Percentiles rank a stretch among this genome's conserved stretches.
phyloP scores from a whole-genome alignment of 2,329 filamentous ascomycete genomes.

The Fusarium kyushuense region DNA sequence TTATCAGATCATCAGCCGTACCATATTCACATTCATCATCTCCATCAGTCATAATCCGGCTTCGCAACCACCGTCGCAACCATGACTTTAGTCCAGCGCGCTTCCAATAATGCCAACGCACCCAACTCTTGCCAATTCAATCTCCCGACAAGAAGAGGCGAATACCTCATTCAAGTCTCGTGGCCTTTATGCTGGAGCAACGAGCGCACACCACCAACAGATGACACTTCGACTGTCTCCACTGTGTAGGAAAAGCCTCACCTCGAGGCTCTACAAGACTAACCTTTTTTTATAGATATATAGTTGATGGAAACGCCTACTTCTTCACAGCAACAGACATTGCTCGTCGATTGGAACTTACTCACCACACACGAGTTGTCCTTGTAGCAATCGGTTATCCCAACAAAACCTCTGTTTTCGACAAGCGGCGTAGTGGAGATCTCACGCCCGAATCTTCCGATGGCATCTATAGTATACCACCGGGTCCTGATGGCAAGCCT shows the following conservation, averaged over 20 bases:
- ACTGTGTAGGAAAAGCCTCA: slow-evolving; percentile 45
- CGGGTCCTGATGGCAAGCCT: slow-evolving; percentile 40
- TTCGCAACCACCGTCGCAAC: not conserved
- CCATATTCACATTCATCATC: slow-evolving; percentile 2
- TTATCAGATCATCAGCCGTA: slow-evolving; percentile 33
- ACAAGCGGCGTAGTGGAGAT: slow-evolving; percentile 47
- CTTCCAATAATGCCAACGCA: slow-evolving; percentile 14
- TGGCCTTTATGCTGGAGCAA: slow-evolving; percentile 48
- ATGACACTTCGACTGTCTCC: slow-evolving; percentile 32
- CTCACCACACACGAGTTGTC: slow-evolving; percentile 43
- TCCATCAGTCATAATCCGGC: not conserved
- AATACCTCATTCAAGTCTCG: slow-evolving; percentile 48
- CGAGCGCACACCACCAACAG: slow-evolving; percentile 31
- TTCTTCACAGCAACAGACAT: slow-evolving; percentile 52
- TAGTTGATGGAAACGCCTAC: slow-evolving; percentile 53
- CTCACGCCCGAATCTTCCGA: slow-evolving; percentile 47
- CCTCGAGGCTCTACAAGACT: not conserved
- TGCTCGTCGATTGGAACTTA: slow-evolving; percentile 43
- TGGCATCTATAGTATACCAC: slow-evolving; percentile 35
- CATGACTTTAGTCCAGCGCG: slow-evolving; percentile 21
- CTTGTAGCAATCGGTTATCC: slow-evolving; percentile 53
- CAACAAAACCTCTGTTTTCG: slow-evolving; percentile 44
- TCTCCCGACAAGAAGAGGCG: slow-evolving; percentile 34
- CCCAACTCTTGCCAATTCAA: slow-evolving; percentile 40
- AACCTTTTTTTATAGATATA: slow-evolving; percentile 42